Conservation (phyloP, 1,139 yeast genomes). For the Geotrichum cucujoidarum region DNA sequence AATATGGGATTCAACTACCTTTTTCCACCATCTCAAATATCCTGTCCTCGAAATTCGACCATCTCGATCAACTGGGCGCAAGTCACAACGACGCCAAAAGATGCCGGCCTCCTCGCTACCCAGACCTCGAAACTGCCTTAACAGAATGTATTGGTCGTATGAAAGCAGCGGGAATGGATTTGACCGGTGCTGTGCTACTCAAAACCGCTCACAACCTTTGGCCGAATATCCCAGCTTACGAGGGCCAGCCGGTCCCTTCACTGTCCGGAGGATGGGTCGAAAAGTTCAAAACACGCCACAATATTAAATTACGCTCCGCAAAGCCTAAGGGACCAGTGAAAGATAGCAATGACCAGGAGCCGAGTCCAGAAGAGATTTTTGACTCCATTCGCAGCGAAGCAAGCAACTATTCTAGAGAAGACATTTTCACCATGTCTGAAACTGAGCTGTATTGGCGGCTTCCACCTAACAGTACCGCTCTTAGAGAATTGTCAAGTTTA, state of each 20-base stretch:
- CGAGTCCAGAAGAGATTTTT: not conserved
- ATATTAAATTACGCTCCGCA: slow-evolving; percentile 13
- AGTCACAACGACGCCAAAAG: slow-evolving; percentile 18
- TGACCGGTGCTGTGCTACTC: slow-evolving; percentile 18
- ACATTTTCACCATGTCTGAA: slow-evolving; percentile 19
- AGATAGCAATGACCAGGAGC: not conserved
- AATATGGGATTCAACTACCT: slow-evolving; percentile 17
- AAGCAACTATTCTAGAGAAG: slow-evolving; percentile 5
- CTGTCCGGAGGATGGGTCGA: slow-evolving; percentile 22
- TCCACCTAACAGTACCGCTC: slow-evolving; percentile 3
- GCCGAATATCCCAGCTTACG: slow-evolving; percentile 18
- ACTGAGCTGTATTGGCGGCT: slow-evolving; percentile 15
- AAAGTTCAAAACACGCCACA: slow-evolving; percentile 19
- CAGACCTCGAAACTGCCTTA: slow-evolving; percentile 19
- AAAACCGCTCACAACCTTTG: slow-evolving; percentile 17
- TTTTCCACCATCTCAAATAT: slow-evolving; percentile 20
- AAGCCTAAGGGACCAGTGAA: slow-evolving; percentile 14
- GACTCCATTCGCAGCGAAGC: not conserved
- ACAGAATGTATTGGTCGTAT: slow-evolving; percentile 15
- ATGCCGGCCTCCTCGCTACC: slow-evolving; percentile 19
- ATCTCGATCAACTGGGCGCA: slow-evolving; percentile 17
- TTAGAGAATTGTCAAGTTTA: not conserved
- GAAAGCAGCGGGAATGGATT: slow-evolving; percentile 16
- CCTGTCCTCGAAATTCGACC: slow-evolving; percentile 20
- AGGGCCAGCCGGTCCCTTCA: slow-evolving; percentile 12